Evolutionary conservation across 768 basidiomycete species (phyloP).

Genomic region (Trametes sanguinea): DNA sequence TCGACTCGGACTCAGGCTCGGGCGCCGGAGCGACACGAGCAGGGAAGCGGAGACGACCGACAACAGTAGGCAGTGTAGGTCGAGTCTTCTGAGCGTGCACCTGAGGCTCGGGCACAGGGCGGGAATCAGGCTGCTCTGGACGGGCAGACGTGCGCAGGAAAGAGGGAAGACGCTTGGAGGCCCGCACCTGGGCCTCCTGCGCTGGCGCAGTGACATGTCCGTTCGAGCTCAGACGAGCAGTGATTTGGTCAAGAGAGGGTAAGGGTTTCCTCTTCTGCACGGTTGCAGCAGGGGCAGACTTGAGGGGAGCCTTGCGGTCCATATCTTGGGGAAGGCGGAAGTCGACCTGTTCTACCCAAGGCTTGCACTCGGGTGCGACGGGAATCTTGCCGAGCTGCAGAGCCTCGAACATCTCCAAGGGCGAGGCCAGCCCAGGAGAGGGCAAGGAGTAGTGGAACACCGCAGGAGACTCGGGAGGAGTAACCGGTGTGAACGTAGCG

Average conservation of each 20-base stretch:
- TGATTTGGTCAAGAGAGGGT: conserved; percentile 79
- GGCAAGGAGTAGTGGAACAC: conserved; percentile 71
- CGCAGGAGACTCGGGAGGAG: conserved; percentile 68
- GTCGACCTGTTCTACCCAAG: conserved; percentile 71
- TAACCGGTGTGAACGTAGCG: conserved; percentile 58
- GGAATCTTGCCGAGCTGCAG: conserved; percentile 30
- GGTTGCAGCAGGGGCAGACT: conserved; percentile 19
- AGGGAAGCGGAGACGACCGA: conserved; percentile 34
- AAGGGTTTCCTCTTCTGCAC: conserved; percentile 34
- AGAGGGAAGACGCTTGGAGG: conserved; percentile 36
- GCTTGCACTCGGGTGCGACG: conserved; percentile 31
- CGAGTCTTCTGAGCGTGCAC: conserved; percentile 15
- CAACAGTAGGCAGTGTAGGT: conserved; percentile 24
- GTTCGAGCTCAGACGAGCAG: conserved; percentile 56
- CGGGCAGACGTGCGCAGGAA: conserved; percentile 31
- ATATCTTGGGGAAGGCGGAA: conserved; percentile 45
- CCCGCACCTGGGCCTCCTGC: conserved; percentile 25
- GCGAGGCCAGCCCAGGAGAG: conserved; percentile 66
- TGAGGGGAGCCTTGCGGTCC: conserved; percentile 19
- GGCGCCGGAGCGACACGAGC: conserved; percentile 21
- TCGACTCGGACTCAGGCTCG: too few species aligned
- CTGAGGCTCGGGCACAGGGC: not conserved
- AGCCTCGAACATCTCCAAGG: conserved; percentile 58
- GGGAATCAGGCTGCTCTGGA: not conserved
- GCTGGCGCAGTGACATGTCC: conserved; percentile 32